Evolutionary conservation across 352 stramenopile genomes (phyloP).

Genomic region (Phytophthora idaei): DNA sequence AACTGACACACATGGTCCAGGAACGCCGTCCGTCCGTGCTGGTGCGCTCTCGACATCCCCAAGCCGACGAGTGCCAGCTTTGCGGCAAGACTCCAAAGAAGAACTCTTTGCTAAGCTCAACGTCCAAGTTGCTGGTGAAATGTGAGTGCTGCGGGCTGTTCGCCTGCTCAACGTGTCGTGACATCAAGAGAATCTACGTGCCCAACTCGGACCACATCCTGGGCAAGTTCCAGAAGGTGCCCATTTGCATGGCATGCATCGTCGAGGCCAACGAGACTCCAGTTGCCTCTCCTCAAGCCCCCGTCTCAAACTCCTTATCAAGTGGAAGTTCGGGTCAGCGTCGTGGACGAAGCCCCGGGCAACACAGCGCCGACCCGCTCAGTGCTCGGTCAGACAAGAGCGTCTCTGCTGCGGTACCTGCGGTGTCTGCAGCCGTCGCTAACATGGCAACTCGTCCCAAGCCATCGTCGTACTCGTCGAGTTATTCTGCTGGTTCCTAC

Average conservation of each 20-base stretch:
- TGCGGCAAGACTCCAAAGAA: slow-evolving; percentile 49
- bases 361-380: slow-evolving; percentile 15
- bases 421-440: slow-evolving; percentile 9
- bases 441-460: slow-evolving; percentile 22
- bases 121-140: slow-evolving; percentile 45
- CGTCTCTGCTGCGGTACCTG: slow-evolving; percentile 24
- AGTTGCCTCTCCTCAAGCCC: slow-evolving; percentile 2
- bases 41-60: slow-evolving; percentile 31
- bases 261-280: slow-evolving; percentile 40
- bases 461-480: slow-evolving; percentile 27
- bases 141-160: slow-evolving; percentile 58
- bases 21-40: slow-evolving; percentile 43
- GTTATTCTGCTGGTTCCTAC: slow-evolving; percentile 25
- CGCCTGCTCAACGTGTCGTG: slow-evolving; percentile 52
- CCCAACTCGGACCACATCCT: slow-evolving; percentile 41
- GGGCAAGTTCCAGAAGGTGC: slow-evolving; percentile 50
- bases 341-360: slow-evolving; percentile 10
- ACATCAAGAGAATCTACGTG: slow-evolving; percentile 54
- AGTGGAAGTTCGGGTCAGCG: slow-evolving; percentile 12
- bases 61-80: slow-evolving; percentile 39
- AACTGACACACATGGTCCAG: slow-evolving; percentile 49
- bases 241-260: slow-evolving; percentile 49
- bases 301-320: slow-evolving; percentile 17
- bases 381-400: slow-evolving; percentile 21
- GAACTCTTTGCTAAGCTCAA: slow-evolving; percentile 37